Percentiles rank a stretch among this genome's conserved stretches.
These are phyloP conservation scores for Fomitopsis pulvina DNA, from an alignment of 768 basidiomycete species.

Conservation along the genomic window DNA sequence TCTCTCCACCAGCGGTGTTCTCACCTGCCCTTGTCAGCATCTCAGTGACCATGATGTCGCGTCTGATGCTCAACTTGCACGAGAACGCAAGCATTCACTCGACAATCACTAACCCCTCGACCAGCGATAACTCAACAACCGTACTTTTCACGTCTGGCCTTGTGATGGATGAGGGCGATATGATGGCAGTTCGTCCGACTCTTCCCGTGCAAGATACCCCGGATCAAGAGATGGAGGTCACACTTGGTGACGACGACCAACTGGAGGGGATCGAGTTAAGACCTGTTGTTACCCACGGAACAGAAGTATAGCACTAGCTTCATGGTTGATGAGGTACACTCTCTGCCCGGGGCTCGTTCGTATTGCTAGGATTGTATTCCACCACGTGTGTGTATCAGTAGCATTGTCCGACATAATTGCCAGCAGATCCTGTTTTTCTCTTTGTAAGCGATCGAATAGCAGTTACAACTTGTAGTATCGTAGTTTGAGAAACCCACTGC, in stretches of 20 bases:
- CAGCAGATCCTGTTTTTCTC: no score
- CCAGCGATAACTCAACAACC: constrained; percentile 11
- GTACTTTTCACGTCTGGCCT: constrained; percentile 18
- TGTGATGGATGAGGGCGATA: neutral
- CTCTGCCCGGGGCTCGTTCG: no score
- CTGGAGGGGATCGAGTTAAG: no score
- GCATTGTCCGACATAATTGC: no score
- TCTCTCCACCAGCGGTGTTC: neutral
- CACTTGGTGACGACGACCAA: neutral
- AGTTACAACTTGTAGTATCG: no score
- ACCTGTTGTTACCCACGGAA: no score
- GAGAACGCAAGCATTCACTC: constrained; percentile 23
- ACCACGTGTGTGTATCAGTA: no score
- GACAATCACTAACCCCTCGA: constrained; percentile 3
- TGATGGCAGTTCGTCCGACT: neutral
- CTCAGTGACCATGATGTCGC: constrained; percentile 47
- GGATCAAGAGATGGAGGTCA: neutral
- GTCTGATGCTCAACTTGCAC: constrained; percentile 51
- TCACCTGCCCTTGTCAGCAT: constrained; percentile 24
- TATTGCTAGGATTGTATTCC: no score
- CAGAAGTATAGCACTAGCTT: no score
- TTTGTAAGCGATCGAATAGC: no score
- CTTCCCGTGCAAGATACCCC: neutral
- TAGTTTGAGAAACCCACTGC: no score
- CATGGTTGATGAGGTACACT: no score